These are phyloP conservation scores for Nicotiana benthamiana DNA, from an alignment of 257 asterid species.

Conservation along the genomic window DNA sequence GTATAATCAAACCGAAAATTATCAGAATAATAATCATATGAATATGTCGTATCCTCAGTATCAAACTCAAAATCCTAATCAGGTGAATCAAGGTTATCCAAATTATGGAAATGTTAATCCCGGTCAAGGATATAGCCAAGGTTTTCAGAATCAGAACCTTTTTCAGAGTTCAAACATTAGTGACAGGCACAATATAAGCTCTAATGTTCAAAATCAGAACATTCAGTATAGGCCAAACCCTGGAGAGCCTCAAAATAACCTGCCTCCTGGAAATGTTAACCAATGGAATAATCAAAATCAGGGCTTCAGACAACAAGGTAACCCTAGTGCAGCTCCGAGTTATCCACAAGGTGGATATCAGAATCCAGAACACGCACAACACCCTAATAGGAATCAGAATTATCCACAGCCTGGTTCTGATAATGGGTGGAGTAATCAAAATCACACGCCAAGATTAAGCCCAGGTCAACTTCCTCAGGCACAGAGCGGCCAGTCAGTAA, in stretches of 20 bases:
- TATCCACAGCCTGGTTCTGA: slow-evolving; percentile 25
- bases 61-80: slow-evolving; percentile 20
- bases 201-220: slow-evolving; percentile 31
- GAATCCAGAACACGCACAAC: slow-evolving; percentile 31
- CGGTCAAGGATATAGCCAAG: slow-evolving; percentile 8
- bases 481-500: not conserved
- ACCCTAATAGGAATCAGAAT: slow-evolving; percentile 20
- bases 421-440: slow-evolving; percentile 28
- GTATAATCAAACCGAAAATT: slow-evolving; percentile 10
- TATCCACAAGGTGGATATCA: slow-evolving; percentile 42
- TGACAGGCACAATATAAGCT: not conserved
- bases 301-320: slow-evolving; percentile 22
- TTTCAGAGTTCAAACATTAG: not conserved
- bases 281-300: slow-evolving; percentile 34
- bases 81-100: slow-evolving; percentile 30
- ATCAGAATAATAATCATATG: slow-evolving; percentile 17
- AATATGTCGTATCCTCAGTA: slow-evolving; percentile 22
- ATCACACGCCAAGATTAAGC: not conserved
- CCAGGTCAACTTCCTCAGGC: slow-evolving; percentile 2
- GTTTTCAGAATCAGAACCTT: not conserved
- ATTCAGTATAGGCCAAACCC: slow-evolving; percentile 21
- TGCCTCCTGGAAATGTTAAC: slow-evolving; percentile 28
- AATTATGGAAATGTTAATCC: slow-evolving; percentile 24
- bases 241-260: slow-evolving; percentile 17
- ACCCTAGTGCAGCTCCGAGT: slow-evolving; percentile 22